phyloP scores from a whole-genome alignment of 768 basidiomycete genomes.

The Mrakia gelida region DNA sequence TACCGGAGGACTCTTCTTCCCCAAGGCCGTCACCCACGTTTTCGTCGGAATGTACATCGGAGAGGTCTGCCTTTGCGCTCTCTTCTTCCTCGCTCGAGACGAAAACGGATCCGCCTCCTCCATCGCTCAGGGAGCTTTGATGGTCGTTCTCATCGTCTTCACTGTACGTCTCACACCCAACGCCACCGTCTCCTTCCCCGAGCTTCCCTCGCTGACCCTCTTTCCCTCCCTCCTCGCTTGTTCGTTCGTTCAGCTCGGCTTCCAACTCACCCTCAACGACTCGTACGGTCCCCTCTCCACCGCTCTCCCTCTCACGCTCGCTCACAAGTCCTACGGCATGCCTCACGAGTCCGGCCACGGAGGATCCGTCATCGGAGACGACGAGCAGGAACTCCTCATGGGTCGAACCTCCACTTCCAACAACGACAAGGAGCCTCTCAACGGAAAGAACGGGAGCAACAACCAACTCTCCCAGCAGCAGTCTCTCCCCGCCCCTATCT shows the following conservation, averaged over 20 bases:
- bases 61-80: constrained; percentile 72
- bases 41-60: constrained; percentile 93
- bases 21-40: constrained; percentile 84
- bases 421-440: constrained; percentile 27
- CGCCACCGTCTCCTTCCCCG: background rate
- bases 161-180: constrained; percentile 56
- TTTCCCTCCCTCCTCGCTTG: background rate
- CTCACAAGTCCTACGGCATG: constrained; percentile 59
- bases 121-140: constrained; percentile 69
- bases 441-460: constrained; percentile 1
- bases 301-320: constrained; percentile 71
- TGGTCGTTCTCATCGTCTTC: constrained; percentile 75
- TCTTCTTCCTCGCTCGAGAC: constrained; percentile 83
- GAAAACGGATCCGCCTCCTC: constrained; percentile 55
- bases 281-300: constrained; percentile 75
- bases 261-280: constrained; percentile 66
- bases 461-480: background rate
- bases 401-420: background rate
- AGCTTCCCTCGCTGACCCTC: background rate
- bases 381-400: constrained; percentile 23
- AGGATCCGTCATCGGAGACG: constrained; percentile 37
- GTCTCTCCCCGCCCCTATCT: background rate
- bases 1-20: constrained; percentile 92
- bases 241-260: constrained; percentile 54
- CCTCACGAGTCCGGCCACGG: constrained; percentile 39